A percentile compares a stretch with the other conserved stretches of the same genome.
These are phyloP conservation scores for Phaeodactylum tricornutum DNA, from an alignment of 108 stramenopile genomes.

Conservation along the genomic window DNA sequence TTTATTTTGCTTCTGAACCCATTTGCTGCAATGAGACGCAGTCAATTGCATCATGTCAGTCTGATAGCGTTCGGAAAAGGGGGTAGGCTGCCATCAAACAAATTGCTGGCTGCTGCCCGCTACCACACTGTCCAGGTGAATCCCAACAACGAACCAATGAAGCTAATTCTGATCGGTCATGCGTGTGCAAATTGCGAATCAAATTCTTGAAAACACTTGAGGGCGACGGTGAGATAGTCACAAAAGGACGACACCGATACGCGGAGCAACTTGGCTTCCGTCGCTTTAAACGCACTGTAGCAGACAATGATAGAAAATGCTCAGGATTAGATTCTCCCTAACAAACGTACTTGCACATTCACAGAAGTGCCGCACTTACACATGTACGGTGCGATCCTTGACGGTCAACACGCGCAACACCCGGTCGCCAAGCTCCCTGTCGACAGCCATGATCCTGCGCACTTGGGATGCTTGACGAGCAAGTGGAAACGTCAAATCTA, in stretches of 20 bases:
- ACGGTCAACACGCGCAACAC: conserved; percentile 18
- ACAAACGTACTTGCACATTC: neutral
- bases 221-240: conserved; percentile 62
- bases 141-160: no score
- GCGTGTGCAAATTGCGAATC: conserved; percentile 14
- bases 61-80: no score
- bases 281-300: conserved; percentile 43
- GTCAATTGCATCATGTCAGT: no score
- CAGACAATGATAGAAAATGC: conserved; percentile 4
- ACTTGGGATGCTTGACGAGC: conserved; percentile 37
- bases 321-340: neutral
- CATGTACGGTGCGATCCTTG: conserved; percentile 7
- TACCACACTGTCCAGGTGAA: no score
- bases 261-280: conserved; percentile 75
- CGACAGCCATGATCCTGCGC: conserved; percentile 47
- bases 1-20: no score
- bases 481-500: conserved; percentile 53
- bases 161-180: no score
- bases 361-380: conserved; percentile 4
- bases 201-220: conserved; percentile 74
- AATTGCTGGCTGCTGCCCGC: no score
- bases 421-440: conserved; percentile 53
- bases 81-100: no score
- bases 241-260: conserved; percentile 76
- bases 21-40: no score